Base-by-base conservation (phyloP, 2,329 filamentous ascomycete species). In the Xylariaceae sp. region DNA sequence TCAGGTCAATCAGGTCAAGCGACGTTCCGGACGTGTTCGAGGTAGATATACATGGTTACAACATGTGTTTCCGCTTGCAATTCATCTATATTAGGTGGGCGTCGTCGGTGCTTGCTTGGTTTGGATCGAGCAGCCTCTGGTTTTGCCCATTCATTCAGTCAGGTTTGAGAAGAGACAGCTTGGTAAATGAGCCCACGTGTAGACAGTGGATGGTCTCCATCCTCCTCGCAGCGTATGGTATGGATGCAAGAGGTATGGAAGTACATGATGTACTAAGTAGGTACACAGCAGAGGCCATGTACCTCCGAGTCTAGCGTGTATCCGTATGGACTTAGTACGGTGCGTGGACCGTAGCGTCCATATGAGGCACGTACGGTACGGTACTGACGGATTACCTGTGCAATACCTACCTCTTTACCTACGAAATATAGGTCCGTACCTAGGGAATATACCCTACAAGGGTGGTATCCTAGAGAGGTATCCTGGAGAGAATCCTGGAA, bases 141-240 rank as follows among this genome's bases (percentile, higher is more conserved):
- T 55, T 58, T 55, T 57, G 54, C 52, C 58, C 50, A 62, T 62
- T 58, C 61, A 53, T 57, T 61, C 49, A 48, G 61, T 51, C 53
- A 55, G 52, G 58, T 62, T 61, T 65, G 64, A 64, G 58, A 58
- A 56, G 42, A 45, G 57, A 58, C 62, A 59, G 55, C 55, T 60
- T 65, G 62, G 65, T 69, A 69, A 68, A 69, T 69, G 66, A 69
- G 62, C 66, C 60, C 35, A 51, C 49, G 49, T 51, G 49, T 35
- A 35, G 49, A 53, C 58, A 55, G 37, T 56, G 37, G 60, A 53
- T 56, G 45, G 53, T 57, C 57, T 48, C 60, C 45, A 55, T 60
- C 54, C 52, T 10, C 45, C 30, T 57, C 49, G 49, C 55, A 51
- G 47, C 45, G 55, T 51, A 48, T 37, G 35, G 10, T 15, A 53